These are phyloP conservation scores for Pleurotus citrinopileatus DNA, from an alignment of 768 basidiomycete species.

Conservation along the genomic window DNA sequence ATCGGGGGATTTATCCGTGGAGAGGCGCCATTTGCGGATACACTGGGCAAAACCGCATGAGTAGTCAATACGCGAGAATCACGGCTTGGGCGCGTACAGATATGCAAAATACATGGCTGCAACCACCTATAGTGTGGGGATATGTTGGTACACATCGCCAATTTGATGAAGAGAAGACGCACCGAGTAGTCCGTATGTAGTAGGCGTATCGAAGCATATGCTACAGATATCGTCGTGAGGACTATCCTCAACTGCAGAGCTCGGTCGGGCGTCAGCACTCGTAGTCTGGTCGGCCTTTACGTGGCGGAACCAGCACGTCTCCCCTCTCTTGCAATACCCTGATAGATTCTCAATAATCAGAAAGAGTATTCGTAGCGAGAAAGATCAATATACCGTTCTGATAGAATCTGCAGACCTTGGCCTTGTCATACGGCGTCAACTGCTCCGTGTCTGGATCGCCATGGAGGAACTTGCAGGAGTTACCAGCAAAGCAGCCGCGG, in stretches of 20 bases:
- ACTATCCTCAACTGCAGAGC: constrained; percentile 13
- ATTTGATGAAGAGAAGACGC: constrained; percentile 17
- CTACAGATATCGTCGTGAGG: constrained; percentile 56
- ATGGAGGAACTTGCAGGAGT: constrained; percentile 77
- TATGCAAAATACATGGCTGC: constrained; percentile 78
- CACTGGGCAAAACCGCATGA: constrained; percentile 62
- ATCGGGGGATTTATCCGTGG: constrained; percentile 48
- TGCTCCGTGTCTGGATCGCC: constrained; percentile 37
- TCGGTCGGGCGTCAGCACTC: neutral
- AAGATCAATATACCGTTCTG: constrained; percentile 43
- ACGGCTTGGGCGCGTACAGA: constrained; percentile 37
- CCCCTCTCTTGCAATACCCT: constrained; percentile 74
- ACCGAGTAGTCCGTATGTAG: constrained; percentile 69
- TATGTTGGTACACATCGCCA: too few relatives aligned
- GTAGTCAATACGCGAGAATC: neutral
- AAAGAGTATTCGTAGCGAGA: neutral
- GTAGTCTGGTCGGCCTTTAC: constrained; percentile 21
- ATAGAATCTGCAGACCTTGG: constrained; percentile 68
- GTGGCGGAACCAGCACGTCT: constrained; percentile 77
- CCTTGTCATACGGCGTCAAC: constrained; percentile 68
- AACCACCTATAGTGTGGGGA: too few relatives aligned
- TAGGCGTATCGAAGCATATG: constrained; percentile 75
- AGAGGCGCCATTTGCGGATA: constrained; percentile 75
- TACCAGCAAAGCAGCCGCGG: constrained; percentile 68
- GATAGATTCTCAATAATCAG: constrained; percentile 3